These are phyloP conservation scores for Aspergillus pseudoviridinutans DNA, from an alignment of 2,329 filamentous ascomycete species.

Conservation along the genomic window DNA sequence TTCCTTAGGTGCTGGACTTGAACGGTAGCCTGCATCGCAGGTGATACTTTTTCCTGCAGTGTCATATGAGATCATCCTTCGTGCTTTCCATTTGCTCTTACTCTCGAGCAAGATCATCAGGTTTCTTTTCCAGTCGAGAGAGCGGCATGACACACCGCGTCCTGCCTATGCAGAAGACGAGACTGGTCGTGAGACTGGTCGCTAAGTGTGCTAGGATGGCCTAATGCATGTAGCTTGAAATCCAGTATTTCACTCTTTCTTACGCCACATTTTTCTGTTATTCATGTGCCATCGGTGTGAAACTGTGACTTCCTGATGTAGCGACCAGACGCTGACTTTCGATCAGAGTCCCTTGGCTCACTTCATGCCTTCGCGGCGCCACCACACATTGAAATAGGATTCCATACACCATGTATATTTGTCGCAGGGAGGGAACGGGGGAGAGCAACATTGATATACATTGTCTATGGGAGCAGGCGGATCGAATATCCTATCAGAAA, in stretches of 20 bases:
- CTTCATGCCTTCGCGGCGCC: no score
- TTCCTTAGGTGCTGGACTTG: not conserved
- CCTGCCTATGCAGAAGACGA: not conserved
- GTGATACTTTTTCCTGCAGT: not conserved
- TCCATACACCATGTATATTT: no score
- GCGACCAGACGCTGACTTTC: not conserved
- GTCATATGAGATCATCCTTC: not conserved
- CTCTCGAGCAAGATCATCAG: not conserved
- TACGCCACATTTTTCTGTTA: not conserved
- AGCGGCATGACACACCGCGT: not conserved
- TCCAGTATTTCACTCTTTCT: not conserved
- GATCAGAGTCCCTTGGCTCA: no score
- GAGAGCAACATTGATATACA: no score
- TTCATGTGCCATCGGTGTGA: not conserved
- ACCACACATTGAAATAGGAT: no score
- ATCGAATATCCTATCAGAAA: no score
- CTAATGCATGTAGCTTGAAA: not conserved
- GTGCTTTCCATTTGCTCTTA: not conserved
- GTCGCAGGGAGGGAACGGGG: no score
- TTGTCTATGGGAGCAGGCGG: no score
- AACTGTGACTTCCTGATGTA: not conserved
- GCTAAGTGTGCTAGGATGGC: not conserved
- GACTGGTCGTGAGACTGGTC: not conserved
- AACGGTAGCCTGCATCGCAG: not conserved
- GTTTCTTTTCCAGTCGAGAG: not conserved